Evolutionary conservation across 1,284 basidiomycete genomes (phyloP), one percentile per base, ranked within the genome.

Genomic region (Apiotrichum porosum): DNA sequence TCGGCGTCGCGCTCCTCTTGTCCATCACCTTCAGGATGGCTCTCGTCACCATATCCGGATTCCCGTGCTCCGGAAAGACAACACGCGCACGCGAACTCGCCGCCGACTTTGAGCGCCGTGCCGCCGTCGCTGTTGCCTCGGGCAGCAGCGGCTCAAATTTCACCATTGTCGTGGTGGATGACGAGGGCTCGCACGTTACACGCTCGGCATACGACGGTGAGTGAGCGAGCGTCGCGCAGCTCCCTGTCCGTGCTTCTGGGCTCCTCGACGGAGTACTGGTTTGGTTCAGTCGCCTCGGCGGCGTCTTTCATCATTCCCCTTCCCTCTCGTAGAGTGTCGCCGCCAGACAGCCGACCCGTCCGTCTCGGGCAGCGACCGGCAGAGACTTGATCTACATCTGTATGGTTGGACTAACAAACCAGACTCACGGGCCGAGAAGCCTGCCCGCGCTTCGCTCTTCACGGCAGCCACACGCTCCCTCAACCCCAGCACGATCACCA

Each of bases 31-130:
- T 32, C 40, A 41, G 26, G 44, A 97, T 97, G 93, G 91, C 93
- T n/a, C 79, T 97, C 44, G 77, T 98, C 58, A 93, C 91, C 3
- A 78, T 97, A 34, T 82, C 86, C n/a, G 94, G 94, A 10, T 91
- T 82, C 71, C 93, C 94, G 0, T 84, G 79, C 61, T 85, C 86
- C 35, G 93, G 94, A 46, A 97, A 97, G 71, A 81, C 86, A 0
- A 77, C 71, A n/a, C 77, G 91, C 37, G 84, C 84, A 1, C 56
- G 72, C 1, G 82, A 91, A 65, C 78, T 97, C 44, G 78, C 79
- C 37, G 59, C 65, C 3, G 79, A 81, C 60, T 77, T 97, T 37
- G 77, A 85, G 48, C 40, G 54, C 8, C 79, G 80, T 26, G 70
- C 91, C 9, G 60, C 71, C 17, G 76, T 80, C 10, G 65, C 62